These are phyloP conservation scores for Akanthomyces dipterigenus DNA, from an alignment of 2,329 filamentous ascomycete species.

Conservation along the genomic window DNA sequence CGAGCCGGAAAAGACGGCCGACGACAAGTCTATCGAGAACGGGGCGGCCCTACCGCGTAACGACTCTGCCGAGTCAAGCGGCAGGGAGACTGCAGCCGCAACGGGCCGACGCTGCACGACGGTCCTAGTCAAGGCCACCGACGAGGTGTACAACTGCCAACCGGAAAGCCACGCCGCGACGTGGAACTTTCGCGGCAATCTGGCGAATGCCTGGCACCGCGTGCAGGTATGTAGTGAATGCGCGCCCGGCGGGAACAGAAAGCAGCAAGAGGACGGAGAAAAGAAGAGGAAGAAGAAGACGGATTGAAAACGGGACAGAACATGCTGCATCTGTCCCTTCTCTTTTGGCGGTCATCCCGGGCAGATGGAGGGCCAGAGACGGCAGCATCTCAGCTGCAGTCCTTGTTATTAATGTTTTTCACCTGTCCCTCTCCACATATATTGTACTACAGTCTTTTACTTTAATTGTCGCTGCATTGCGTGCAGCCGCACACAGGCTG, in stretches of 20 bases:
- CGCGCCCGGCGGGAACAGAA: constrained; percentile 9
- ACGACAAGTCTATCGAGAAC: constrained; percentile 7
- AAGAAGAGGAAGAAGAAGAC: neutral
- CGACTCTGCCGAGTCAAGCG: neutral
- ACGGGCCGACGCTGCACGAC: constrained; percentile 35
- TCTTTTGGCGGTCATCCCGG: neutral
- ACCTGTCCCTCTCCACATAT: neutral
- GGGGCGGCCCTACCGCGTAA: neutral
- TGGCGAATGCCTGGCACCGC: constrained; percentile 62
- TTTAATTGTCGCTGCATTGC: neutral
- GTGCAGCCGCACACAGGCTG: neutral
- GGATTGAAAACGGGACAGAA: neutral
- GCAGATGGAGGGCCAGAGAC: too few relatives aligned
- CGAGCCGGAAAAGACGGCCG: neutral
- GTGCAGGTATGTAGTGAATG: constrained; percentile 35
- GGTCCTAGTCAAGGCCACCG: constrained; percentile 58
- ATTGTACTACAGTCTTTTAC: neutral
- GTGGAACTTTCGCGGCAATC: constrained; percentile 58
- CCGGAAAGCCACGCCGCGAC: constrained; percentile 53
- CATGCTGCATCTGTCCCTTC: neutral
- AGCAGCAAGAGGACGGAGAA: neutral
- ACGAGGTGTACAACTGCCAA: constrained; percentile 61
- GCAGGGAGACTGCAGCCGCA: neutral
- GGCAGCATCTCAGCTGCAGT: neutral
- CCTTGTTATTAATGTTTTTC: neutral